Conservation (phyloP, 805 yeast genomes). For the Metschnikowia matae region DNA sequence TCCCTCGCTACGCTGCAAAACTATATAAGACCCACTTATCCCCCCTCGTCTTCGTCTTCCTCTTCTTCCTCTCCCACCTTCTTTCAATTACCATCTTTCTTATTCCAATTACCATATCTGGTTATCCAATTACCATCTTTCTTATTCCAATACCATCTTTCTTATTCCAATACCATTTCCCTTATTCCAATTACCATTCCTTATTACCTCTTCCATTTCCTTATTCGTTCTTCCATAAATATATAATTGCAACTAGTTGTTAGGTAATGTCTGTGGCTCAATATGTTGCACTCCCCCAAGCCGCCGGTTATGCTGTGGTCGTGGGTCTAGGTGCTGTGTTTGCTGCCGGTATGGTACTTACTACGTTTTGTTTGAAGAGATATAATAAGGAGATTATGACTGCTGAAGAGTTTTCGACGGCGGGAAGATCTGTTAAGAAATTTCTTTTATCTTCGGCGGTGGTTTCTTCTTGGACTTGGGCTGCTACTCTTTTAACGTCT, state of each 20-base stretch:
- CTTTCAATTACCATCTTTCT: no score
- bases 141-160: no score
- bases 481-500: slow-evolving; percentile 50
- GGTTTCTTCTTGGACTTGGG: slow-evolving; percentile 86
- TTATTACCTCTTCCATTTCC: no score
- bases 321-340: slow-evolving; percentile 84
- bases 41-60: no score
- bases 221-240: no score
- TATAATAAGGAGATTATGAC: slow-evolving; percentile 85
- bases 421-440: slow-evolving; percentile 83
- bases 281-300: slow-evolving; percentile 52
- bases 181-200: no score
- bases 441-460: slow-evolving; percentile 87
- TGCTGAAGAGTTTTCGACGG: slow-evolving; percentile 91
- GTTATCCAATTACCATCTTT: no score
- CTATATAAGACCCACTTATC: no score
- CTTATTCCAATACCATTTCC: no score
- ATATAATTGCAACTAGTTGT: background rate
- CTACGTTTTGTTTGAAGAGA: slow-evolving; percentile 65
- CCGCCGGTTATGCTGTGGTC: slow-evolving; percentile 84
- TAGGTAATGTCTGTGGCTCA: slow-evolving; percentile 16
- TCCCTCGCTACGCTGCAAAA: no score
- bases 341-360: slow-evolving; percentile 72
- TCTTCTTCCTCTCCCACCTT: no score
- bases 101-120: no score